These are phyloP conservation scores for Skeletonema tropicum DNA, from an alignment of 108 stramenopile genomes.

Conservation along the genomic window DNA sequence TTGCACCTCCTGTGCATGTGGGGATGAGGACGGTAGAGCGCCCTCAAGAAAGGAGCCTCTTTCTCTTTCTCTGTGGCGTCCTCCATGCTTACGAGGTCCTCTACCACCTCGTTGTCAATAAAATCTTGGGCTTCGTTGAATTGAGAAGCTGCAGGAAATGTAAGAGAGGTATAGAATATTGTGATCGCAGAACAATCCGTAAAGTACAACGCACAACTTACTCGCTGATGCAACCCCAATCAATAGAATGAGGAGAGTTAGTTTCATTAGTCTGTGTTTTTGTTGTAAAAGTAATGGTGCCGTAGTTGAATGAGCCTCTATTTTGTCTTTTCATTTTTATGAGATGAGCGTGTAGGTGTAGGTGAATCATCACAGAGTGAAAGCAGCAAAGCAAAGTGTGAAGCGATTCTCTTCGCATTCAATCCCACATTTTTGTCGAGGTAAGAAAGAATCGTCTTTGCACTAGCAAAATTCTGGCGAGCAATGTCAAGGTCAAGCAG, in stretches of 20 bases:
- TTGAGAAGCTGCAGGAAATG: background rate
- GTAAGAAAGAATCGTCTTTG: background rate
- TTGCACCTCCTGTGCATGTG: background rate
- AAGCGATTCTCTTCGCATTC: background rate
- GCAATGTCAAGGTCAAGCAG: background rate
- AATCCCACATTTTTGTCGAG: conserved; percentile 1
- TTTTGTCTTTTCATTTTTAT: background rate
- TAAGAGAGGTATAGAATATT: background rate
- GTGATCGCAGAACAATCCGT: background rate
- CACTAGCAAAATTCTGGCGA: background rate
- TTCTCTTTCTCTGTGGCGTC: no score
- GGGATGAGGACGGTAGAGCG: background rate
- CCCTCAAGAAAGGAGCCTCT: background rate
- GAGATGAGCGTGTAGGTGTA: background rate
- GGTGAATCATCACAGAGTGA: no score
- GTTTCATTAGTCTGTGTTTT: background rate
- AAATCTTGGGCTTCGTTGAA: background rate
- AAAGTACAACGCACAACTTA: background rate
- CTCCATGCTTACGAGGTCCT: background rate
- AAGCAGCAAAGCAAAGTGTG: no score
- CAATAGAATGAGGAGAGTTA: background rate
- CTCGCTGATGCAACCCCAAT: background rate
- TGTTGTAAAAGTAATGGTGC: background rate
- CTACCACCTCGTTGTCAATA: background rate
- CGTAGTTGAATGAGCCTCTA: background rate